Conservation (phyloP, 768 basidiomycete genomes). For the Baorangia bicolor region DNA sequence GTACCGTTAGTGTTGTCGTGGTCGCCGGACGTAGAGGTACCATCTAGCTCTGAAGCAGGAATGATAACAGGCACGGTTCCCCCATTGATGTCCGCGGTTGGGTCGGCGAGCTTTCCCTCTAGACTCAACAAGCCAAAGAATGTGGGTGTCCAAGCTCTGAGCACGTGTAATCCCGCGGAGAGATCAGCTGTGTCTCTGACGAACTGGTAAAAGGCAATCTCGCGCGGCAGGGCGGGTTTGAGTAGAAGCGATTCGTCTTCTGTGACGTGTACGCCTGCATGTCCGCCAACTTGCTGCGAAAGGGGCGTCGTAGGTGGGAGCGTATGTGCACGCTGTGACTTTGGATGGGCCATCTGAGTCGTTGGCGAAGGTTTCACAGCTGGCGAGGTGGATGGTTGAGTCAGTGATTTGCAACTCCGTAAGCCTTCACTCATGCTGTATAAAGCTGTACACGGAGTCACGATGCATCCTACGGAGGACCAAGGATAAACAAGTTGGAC, state of each 20-base stretch:
- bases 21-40: constrained; percentile 35
- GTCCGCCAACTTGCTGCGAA: constrained; percentile 76
- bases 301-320: constrained; percentile 36
- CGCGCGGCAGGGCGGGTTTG: constrained; percentile 66
- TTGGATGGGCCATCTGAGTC: constrained; percentile 4
- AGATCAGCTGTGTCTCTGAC: constrained; percentile 36
- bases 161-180: constrained; percentile 15
- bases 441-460: too few relatives aligned
- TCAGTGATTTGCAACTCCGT: not conserved
- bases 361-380: not conserved
- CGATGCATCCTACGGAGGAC: too few relatives aligned
- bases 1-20: not conserved
- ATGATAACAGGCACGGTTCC: constrained; percentile 24
- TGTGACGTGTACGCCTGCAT: constrained; percentile 66
- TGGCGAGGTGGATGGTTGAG: not conserved
- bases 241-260: constrained; percentile 78
- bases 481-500: too few relatives aligned
- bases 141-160: constrained; percentile 64
- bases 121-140: constrained; percentile 80
- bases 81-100: constrained; percentile 3
- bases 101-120: constrained; percentile 45
- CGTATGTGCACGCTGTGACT: constrained; percentile 14
- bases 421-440: too few relatives aligned
- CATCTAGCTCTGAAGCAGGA: constrained; percentile 39
- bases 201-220: constrained; percentile 70